These are phyloP conservation scores for Bruguiera gymnorhiza DNA, from an alignment of 345 rosid genomes.

Conservation along the genomic window DNA sequence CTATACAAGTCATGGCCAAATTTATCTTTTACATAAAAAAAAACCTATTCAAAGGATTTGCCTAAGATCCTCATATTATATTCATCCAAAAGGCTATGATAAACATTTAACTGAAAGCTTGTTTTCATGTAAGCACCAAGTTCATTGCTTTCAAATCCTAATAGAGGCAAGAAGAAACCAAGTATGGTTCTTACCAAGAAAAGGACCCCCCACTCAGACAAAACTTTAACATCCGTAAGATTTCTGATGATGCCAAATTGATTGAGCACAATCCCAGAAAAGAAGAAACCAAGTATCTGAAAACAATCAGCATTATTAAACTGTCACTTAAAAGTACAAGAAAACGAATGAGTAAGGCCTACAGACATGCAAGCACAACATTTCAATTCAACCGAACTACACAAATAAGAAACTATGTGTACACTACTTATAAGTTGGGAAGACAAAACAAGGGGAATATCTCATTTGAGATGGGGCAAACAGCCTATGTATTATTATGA, in stretches of 20 bases:
- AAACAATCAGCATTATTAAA: slow-evolving; percentile 17
- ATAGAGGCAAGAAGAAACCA: no score
- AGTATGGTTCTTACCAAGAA: slow-evolving; percentile 60
- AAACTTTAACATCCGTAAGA: slow-evolving; percentile 85
- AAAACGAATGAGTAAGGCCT: background rate
- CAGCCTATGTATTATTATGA: no score
- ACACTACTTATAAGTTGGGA: background rate
- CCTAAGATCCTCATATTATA: background rate
- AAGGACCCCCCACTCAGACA: slow-evolving; percentile 98
- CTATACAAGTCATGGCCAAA: background rate
- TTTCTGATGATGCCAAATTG: slow-evolving; percentile 89
- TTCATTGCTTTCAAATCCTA: no score
- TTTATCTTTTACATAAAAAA: background rate
- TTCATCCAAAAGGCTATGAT: no score
- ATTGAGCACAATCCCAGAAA: slow-evolving; percentile 88
- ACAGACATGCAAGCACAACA: background rate
- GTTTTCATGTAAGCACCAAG: no score
- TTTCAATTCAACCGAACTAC: background rate
- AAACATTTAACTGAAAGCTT: no score
- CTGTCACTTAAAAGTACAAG: slow-evolving; percentile 1
- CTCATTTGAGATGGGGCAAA: no score
- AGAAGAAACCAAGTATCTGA: slow-evolving; percentile 98
- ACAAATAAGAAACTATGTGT: background rate
- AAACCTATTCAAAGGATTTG: background rate
- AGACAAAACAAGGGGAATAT: background rate